These are phyloP conservation scores for Pisolithus marmoratus DNA, from an alignment of 768 basidiomycete genomes.

Conservation along the genomic window DNA sequence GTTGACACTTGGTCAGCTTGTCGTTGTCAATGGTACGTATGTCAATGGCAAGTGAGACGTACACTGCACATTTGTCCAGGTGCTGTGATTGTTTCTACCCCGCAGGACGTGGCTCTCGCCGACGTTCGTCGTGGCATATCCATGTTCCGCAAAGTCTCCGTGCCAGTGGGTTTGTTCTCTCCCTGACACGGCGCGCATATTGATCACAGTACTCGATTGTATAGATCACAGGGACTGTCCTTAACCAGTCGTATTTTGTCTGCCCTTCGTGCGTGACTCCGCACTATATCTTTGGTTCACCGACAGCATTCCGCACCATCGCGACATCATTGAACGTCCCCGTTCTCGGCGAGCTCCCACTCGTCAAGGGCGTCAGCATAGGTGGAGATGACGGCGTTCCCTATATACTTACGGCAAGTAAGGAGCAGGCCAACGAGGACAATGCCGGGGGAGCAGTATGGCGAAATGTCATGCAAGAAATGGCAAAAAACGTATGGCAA, in stretches of 20 bases:
- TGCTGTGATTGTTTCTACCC: conserved; percentile 90
- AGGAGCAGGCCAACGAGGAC: conserved; percentile 11
- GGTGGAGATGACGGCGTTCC: conserved; percentile 69
- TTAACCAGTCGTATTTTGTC: conserved; percentile 84
- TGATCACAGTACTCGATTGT: background rate
- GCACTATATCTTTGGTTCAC: conserved; percentile 68
- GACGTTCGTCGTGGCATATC: conserved; percentile 91
- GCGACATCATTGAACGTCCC: conserved; percentile 52
- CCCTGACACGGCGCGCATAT: background rate
- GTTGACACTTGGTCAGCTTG: conserved; percentile 84
- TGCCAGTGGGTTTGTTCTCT: conserved; percentile 57
- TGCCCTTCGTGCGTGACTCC: conserved; percentile 65
- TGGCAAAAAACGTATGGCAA: conserved; percentile 27
- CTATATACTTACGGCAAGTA: conserved; percentile 30
- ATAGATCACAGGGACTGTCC: conserved; percentile 80
- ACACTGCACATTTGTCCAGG: conserved; percentile 40
- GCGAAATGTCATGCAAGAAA: conserved; percentile 25
- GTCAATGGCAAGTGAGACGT: background rate
- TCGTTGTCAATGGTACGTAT: conserved; percentile 69
- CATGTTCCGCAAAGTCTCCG: conserved; percentile 84
- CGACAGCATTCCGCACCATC: conserved; percentile 54
- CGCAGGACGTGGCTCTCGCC: conserved; percentile 87
- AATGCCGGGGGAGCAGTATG: conserved; percentile 27
- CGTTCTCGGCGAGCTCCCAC: conserved; percentile 75
- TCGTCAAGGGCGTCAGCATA: conserved; percentile 68